These are phyloP conservation scores for Ceratocystis eucalypticola DNA, from an alignment of 2,329 filamentous ascomycete species.

Conservation along the genomic window DNA sequence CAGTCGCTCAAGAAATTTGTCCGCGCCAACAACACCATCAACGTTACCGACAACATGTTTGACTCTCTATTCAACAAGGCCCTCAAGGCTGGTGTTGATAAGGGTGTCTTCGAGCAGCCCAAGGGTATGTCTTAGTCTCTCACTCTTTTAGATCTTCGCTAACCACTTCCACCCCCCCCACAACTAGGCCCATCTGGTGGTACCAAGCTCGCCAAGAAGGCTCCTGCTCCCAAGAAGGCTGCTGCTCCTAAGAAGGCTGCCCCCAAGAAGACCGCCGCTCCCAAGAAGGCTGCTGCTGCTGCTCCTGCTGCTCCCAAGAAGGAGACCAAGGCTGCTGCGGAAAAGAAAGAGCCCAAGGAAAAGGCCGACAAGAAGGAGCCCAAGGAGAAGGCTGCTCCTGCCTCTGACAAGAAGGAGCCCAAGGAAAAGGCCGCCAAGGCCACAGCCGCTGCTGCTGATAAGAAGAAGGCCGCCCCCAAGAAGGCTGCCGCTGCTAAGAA, in stretches of 20 bases:
- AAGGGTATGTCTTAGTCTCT: constrained; percentile 54
- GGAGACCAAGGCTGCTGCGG: constrained; percentile 28
- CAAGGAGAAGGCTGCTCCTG: constrained; percentile 26
- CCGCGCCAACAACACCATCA: constrained; percentile 40
- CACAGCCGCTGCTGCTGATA: constrained; percentile 47
- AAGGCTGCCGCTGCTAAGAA: constrained; percentile 23
- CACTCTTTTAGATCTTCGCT: neutral
- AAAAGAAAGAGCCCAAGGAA: constrained; percentile 47
- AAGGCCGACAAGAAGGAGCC: constrained; percentile 24
- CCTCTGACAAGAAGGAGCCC: constrained; percentile 25
- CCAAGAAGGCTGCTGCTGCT: constrained; percentile 11
- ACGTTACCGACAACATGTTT: constrained; percentile 42
- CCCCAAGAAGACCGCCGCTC: constrained; percentile 21
- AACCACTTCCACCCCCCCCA: neutral
- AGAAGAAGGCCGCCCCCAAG: constrained; percentile 27
- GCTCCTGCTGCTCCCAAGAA: constrained; percentile 24
- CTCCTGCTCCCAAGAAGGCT: constrained; percentile 25
- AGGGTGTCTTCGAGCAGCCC: constrained; percentile 74
- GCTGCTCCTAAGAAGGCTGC: constrained; percentile 21
- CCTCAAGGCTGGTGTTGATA: constrained; percentile 68
- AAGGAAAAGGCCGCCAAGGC: constrained; percentile 41
- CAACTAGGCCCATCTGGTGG: constrained; percentile 63
- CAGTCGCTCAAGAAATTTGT: constrained; percentile 50
- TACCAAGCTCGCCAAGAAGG: constrained; percentile 84
- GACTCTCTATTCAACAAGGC: constrained; percentile 74